Base-by-base conservation (phyloP, 768 basidiomycete species). In the Rhodotorula paludigena region DNA sequence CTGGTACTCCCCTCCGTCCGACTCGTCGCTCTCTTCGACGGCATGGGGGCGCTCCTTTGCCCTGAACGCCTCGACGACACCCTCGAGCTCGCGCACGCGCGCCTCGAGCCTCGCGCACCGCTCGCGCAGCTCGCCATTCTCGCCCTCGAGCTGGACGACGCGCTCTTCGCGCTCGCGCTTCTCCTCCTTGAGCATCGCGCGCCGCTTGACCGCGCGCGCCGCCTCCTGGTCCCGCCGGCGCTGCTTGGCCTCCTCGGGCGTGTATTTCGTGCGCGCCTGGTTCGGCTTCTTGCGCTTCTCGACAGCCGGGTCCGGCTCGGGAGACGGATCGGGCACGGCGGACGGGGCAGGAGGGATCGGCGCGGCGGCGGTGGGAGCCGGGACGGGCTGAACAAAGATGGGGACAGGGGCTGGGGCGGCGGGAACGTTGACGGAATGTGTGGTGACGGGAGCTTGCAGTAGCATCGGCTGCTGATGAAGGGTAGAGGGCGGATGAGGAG, bases 1-100 rank as follows among this genome's bases (percentile, higher is more conserved):
- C 35, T 47, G 52, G 44, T 62, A 62, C 61, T 62, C 61, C 3
- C 53, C 61, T 2, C 52, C 61, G 11, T 62, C 61, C 42, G 42
- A 45, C 35, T 62, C 60, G 5, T 47, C 52, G 18, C 45, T 52
- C 5, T 36, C 61, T 30, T 32, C 59, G 0, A 41, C 49, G 15
- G 39, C 28, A 12, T 25, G 28, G 28, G 47, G 28, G n/a, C 11
- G 28, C 30, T 30, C 14, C 12, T 18, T 12, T 7, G 21, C 45
- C 33, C 23, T 47, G 23, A 33, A 28, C 41, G 28, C 9, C 32
- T 25, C 44, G 25, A 55, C 41, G 42, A 25, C 28, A 14, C 2
- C 32, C 47, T 60, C 58, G 16, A 66, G 25, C 15, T 60, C 45
- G 11, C 18, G 2, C 2, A 60, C 58, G 11, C 45, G 25, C 25